Evolutionary conservation across 352 stramenopile genomes (phyloP).

Genomic region (Phytophthora tentaculata): DNA sequence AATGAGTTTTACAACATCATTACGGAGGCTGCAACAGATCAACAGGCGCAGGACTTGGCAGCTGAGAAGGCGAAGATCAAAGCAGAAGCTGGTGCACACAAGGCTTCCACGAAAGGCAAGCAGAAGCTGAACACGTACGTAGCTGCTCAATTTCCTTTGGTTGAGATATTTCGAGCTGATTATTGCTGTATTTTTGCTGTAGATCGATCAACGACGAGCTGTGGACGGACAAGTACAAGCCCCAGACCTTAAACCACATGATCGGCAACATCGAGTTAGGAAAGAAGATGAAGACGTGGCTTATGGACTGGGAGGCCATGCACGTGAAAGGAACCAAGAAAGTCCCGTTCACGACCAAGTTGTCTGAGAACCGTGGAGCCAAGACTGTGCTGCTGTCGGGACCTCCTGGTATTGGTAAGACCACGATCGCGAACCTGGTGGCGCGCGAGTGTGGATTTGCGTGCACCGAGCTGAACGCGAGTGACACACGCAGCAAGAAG

Average conservation of each 20-base stretch:
- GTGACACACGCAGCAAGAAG: slow-evolving; percentile 98
- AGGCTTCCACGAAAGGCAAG: slow-evolving; percentile 59
- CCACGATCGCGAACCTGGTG: slow-evolving; percentile 95
- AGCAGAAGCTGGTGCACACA: slow-evolving; percentile 46
- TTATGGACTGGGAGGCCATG: slow-evolving; percentile 81
- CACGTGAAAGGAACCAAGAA: slow-evolving; percentile 89
- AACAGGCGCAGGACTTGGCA: slow-evolving; percentile 64
- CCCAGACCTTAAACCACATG: slow-evolving; percentile 91
- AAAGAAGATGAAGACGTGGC: slow-evolving; percentile 88
- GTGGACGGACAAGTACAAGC: slow-evolving; percentile 98
- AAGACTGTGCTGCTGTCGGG: slow-evolving; percentile 97
- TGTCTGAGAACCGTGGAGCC: slow-evolving; percentile 89
- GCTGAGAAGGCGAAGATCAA: slow-evolving; percentile 67
- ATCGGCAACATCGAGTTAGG: slow-evolving; percentile 93
- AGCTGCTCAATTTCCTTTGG: not conserved
- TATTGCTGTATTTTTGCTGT: slow-evolving; percentile 4
- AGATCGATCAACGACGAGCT: slow-evolving; percentile 70
- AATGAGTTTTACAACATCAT: slow-evolving; percentile 90
- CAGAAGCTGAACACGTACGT: slow-evolving; percentile 54
- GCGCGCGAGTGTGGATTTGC: slow-evolving; percentile 92
- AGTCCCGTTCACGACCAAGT: slow-evolving; percentile 73
- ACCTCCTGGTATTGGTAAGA: slow-evolving; percentile 97
- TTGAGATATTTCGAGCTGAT: slow-evolving; percentile 2
- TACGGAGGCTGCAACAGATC: slow-evolving; percentile 63
- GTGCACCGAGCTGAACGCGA: slow-evolving; percentile 97